Base-by-base conservation (phyloP, 352 stramenopile species). In the Phytopythium ostracodes region DNA sequence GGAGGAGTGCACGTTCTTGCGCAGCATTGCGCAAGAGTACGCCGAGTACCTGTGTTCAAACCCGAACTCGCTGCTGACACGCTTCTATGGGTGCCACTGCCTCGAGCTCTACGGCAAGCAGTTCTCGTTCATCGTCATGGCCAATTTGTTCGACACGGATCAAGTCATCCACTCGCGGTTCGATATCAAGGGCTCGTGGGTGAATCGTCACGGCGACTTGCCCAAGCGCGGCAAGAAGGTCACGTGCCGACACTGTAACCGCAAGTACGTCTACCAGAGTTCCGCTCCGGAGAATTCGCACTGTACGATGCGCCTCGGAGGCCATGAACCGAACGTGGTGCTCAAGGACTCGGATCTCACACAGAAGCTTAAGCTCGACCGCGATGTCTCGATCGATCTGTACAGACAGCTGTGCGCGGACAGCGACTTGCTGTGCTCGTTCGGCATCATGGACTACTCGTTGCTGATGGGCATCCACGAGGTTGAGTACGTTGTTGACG, bases 361-460 rank as follows among this genome's bases (percentile, higher is more conserved):
- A 10, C 82, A 94, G 59, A 96, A 96, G 67, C 84, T 97, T 35
- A 92, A 91, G 51, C 74, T 96, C 18, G 82, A 92, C 57, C 76
- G 73, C 22, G 73, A 88, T 40, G 70, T 87, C 24, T 79, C 84
- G 4, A 52, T 91, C 42, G 77, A 92, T 25, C 51, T 94, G 40
- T 93, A 92, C 62, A 73, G 81, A 25, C 83, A 94, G 38, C 71
- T 97, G 4, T 88, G 79, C 35, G 84, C 76, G n/a, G 89, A 97
- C 64, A 84, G 71, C 27, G 75, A 94, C 33, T n/a, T 96, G 29
- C 68, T 97, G 7, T 92, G 86, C 56, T 87, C 79, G 36, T 93
- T 95, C 68, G 87, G 89, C 22, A 97, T 97, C 62, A 97, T 97
- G 90, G 90, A 97, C 65, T 97, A 97, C 65, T 96, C 84, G 29